phyloP scores from a whole-genome alignment of 306 rosid genomes.

The Prunus dulcis region DNA sequence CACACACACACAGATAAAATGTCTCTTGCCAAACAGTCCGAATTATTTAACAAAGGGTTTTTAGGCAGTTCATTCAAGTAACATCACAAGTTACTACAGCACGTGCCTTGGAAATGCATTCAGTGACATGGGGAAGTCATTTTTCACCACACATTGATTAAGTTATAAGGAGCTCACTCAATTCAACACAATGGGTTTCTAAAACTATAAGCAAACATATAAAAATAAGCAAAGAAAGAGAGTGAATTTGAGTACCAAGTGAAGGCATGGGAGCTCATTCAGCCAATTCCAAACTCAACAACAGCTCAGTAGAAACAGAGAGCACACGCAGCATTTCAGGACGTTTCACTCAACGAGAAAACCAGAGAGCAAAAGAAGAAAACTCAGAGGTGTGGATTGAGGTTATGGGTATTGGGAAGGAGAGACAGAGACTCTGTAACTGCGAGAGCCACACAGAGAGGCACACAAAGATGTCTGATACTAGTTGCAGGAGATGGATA shows the following conservation, averaged over 20 bases:
- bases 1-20: background rate
- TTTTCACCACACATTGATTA: background rate
- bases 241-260: conserved; percentile 43
- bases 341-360: background rate
- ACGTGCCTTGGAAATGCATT: background rate
- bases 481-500: conserved; percentile 9
- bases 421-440: background rate
- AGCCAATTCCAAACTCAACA: conserved; percentile 38
- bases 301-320: conserved; percentile 14
- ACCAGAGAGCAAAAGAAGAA: background rate
- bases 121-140: background rate
- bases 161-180: background rate
- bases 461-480: background rate
- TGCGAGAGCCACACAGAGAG: conserved; percentile 6
- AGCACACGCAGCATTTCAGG: conserved; percentile 13
- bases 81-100: background rate
- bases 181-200: background rate
- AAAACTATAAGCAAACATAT: background rate
- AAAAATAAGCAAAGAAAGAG: background rate
- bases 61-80: background rate
- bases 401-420: conserved; percentile 4
- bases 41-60: background rate
- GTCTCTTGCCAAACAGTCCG: background rate
- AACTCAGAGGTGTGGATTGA: background rate
- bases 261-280: conserved; percentile 95